phyloP scores from a whole-genome alignment of 2,329 filamentous ascomycete genomes.

The Onygena corvina region DNA sequence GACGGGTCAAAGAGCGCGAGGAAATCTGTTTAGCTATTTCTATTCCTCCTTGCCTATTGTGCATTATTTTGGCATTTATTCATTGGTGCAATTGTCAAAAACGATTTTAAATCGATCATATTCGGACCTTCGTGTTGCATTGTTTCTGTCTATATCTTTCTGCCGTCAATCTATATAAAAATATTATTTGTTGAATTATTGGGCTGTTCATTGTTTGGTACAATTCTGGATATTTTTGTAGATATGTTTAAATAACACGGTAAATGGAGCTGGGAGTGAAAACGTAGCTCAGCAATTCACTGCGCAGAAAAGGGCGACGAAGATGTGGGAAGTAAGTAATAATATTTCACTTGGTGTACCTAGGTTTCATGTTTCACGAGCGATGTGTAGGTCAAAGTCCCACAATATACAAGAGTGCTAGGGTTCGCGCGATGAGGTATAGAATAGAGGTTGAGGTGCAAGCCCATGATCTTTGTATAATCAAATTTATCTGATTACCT shows the following conservation, averaged over 20 bases:
- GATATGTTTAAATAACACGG: no score
- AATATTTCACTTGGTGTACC: not conserved
- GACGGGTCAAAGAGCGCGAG: not conserved
- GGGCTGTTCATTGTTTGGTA: not conserved
- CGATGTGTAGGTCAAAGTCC: not conserved
- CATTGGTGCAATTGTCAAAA: not conserved
- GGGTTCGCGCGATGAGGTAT: no score
- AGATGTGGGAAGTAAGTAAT: not conserved
- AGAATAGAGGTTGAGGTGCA: not conserved
- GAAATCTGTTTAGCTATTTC: not conserved
- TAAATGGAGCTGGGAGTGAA: no score
- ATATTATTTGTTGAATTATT: not conserved
- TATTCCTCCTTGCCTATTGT: not conserved
- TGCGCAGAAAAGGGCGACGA: not conserved
- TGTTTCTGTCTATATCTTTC: not conserved
- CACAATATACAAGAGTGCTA: no score
- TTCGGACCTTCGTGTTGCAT: not conserved
- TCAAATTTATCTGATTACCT: constrained; percentile 51
- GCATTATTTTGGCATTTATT: constrained; percentile 1
- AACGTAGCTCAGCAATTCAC: no score
- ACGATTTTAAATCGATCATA: not conserved
- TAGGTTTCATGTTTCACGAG: not conserved
- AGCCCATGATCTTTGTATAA: not conserved
- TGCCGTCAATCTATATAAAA: no score
- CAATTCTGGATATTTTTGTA: no score